These are phyloP conservation scores for Colletotrichum musae DNA, from an alignment of 2,329 filamentous ascomycete species.

Conservation along the genomic window DNA sequence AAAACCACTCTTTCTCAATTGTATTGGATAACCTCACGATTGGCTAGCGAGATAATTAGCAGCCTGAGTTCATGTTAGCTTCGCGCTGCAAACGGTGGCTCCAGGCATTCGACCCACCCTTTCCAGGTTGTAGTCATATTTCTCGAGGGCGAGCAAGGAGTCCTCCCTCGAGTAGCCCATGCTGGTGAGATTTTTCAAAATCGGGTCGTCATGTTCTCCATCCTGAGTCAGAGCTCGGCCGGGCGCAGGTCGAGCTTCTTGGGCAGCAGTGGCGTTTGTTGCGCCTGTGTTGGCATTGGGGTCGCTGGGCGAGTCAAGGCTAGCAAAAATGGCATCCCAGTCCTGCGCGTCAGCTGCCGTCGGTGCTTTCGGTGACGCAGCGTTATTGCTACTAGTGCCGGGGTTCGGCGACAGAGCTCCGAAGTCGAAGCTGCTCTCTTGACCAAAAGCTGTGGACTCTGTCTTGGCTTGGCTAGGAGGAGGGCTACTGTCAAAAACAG, in stretches of 20 bases:
- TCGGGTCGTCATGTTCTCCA: conserved; percentile 90
- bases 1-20: conserved; percentile 23
- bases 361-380: conserved; percentile 53
- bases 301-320: conserved; percentile 72
- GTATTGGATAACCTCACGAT: conserved; percentile 54
- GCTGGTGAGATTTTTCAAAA: conserved; percentile 87
- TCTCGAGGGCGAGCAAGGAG: conserved; percentile 86
- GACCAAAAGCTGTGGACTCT: conserved; percentile 66
- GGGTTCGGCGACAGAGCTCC: conserved; percentile 60
- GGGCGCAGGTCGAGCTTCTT: conserved; percentile 46
- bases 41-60: conserved; percentile 70
- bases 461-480: conserved; percentile 68
- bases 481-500: conserved; percentile 82
- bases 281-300: conserved; percentile 42
- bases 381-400: conserved; percentile 52
- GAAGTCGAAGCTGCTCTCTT: conserved; percentile 73
- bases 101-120: conserved; percentile 73
- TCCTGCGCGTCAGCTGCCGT: conserved; percentile 74
- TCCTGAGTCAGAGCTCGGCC: conserved; percentile 81
- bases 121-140: conserved; percentile 96
- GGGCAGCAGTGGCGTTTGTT: conserved; percentile 30
- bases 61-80: conserved; percentile 54
- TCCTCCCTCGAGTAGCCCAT: conserved; percentile 89
- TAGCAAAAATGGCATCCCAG: conserved; percentile 95
- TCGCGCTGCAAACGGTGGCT: background rate